A percentile compares a stretch with the other conserved stretches of the same genome.
Conservation (phyloP, 75 land plant species). For the Selaginella tamariscina region DNA sequence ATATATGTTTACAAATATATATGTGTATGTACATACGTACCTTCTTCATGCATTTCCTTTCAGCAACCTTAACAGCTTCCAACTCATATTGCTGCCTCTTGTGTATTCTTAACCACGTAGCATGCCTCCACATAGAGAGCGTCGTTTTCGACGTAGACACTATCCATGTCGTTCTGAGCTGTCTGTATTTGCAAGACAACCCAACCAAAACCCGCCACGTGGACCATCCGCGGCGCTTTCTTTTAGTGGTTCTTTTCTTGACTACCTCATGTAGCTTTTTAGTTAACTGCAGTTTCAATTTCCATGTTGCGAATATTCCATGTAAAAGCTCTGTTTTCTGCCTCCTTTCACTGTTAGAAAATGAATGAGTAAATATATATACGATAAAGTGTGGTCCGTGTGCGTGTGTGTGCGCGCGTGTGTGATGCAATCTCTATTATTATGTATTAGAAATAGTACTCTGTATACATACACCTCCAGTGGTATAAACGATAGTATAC, state of each 20-base stretch:
- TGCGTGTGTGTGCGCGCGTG: too few relatives aligned
- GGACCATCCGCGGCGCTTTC: neutral
- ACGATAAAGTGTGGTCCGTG: too few relatives aligned
- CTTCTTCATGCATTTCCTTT: neutral
- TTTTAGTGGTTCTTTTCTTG: neutral
- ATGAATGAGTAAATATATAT: neutral
- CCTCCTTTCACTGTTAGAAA: neutral
- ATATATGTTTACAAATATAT: too few relatives aligned
- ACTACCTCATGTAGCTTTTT: neutral
- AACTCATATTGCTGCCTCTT: neutral
- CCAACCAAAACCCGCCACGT: neutral
- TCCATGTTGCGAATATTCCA: neutral
- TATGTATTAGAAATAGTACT: too few relatives aligned
- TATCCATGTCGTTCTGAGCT: neutral
- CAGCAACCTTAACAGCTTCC: constrained; percentile 5
- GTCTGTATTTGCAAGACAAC: neutral
- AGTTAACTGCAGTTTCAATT: neutral
- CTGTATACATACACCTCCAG: too few relatives aligned
- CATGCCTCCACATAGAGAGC: neutral
- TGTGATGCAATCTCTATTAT: too few relatives aligned
- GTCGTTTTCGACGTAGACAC: neutral
- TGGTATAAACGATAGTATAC: too few relatives aligned
- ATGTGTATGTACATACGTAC: too few relatives aligned
- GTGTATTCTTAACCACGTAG: neutral
- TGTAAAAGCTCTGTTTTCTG: neutral